phyloP scores from a whole-genome alignment of 768 basidiomycete species.

The Russula lepida region DNA sequence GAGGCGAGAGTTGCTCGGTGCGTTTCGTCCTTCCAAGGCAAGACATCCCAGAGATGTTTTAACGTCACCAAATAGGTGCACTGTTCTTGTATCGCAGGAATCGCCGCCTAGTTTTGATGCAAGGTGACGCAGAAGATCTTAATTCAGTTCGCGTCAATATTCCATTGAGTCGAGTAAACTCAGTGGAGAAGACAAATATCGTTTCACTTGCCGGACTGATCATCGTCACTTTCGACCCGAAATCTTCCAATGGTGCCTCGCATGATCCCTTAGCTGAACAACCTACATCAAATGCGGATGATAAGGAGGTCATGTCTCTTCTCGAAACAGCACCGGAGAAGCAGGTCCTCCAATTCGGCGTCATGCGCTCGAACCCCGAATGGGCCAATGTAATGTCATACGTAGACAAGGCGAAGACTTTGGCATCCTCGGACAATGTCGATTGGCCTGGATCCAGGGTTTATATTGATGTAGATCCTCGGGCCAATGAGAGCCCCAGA shows the following conservation, averaged over 20 bases:
- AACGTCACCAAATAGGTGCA: constrained; percentile 30
- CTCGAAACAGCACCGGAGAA: constrained; percentile 5
- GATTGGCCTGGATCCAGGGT: constrained; percentile 17
- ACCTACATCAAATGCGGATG: not conserved
- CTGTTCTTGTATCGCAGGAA: constrained; percentile 40
- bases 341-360: constrained; percentile 17
- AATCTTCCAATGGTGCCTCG: not conserved
- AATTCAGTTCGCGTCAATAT: constrained; percentile 39
- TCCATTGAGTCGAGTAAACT: constrained; percentile 35
- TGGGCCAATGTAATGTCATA: constrained; percentile 6
- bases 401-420: not conserved
- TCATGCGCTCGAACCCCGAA: constrained; percentile 3
- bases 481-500: not conserved
- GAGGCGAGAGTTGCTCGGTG: constrained; percentile 41
- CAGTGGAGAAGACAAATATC: constrained; percentile 21
- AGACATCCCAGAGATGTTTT: not conserved
- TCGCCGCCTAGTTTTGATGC: constrained; percentile 29
- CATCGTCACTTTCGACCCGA: constrained; percentile 14
- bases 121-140: constrained; percentile 27
- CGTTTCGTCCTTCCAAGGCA: not conserved
- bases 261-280: not conserved
- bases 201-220: constrained; percentile 21
- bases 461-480: constrained; percentile 13
- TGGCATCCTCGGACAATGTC: not conserved
- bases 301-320: not conserved